Evolutionary conservation across 2,329 filamentous ascomycete species (phyloP), one percentile per base, ranked within the genome.

Genomic region (Fusarium sp.): DNA sequence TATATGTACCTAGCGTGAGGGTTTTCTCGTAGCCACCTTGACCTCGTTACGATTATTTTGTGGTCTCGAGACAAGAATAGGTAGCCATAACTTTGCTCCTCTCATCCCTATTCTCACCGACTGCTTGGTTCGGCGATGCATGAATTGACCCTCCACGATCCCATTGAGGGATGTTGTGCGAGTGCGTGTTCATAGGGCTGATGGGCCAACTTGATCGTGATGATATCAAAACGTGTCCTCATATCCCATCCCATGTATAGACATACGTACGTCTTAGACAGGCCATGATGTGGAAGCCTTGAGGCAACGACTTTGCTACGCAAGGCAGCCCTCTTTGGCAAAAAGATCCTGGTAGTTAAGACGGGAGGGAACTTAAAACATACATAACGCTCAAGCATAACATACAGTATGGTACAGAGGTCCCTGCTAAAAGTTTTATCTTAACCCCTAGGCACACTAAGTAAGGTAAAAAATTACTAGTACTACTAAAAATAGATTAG

Each of bases 251-350:
- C 48, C 30, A 45, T 44, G 28, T 54, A 48, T 41, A 42, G 58
- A 56, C 48, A 39, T 56, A 67, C 64, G 64, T 64, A 66, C 38
- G 20, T 28, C 47, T 18, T 15, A 51, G 57, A 63, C 66, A 45
- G 26, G 57, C 7, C 41, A 70, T 58, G 24, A 59, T 53, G 35
- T 58, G 69, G 72, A 74, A 72, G 72, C 55, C 72, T 63, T 44
- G 60, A 75, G 72, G 72, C 72, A 74, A 48, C 69, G n/a, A 69
- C 44, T 63, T 48, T 15, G 7, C 42, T 42, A 70, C 60, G 65
- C 68, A 70, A 73, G 71, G 50, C 59, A 63, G 50, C 68, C 56
- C 30, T 74, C 30, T 62, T 38, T 72, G 58, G 48, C n/a, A 35
- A 38, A 66, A 50, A 22, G 50, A 44, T 50, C 51, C 60, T 55